Base-by-base conservation (phyloP, 2,329 filamentous ascomycete species). In the Cladosporium austrohemisphaericum region DNA sequence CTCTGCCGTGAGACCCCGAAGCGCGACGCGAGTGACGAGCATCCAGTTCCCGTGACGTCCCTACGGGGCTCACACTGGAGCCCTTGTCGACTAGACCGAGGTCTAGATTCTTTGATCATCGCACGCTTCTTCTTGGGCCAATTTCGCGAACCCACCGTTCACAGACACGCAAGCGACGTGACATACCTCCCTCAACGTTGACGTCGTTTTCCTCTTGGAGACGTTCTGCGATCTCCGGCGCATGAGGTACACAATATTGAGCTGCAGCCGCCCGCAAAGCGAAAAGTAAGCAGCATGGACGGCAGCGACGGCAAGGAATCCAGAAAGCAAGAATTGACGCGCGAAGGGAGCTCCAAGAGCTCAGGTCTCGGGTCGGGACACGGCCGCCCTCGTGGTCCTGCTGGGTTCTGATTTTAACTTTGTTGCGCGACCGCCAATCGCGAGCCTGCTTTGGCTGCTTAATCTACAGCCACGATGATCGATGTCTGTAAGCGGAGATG, bases 331-430 rank as follows among this genome's bases (percentile, higher is more conserved):
- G n/a, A n/a, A n/a, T n/a, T n/a, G n/a, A n/a, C n/a, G n/a, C n/a
- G n/a, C n/a, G n/a, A n/a, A n/a, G n/a, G n/a, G n/a, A n/a, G n/a
- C n/a, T n/a, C n/a, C n/a, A 16, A 8, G n/a, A 11, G 37, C 37
- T 40, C 13, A 40, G 37, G 37, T 40, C 37, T 40, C 37, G 37
- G 37, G 23, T 40, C 37, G 37, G 37, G 37, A 23, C 20, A 18
- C 37, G 37, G 32, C 32, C 36, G 36, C 20, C 37, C 37, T 40
- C 37, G 37, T 40, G 37, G 37, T 26, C 37, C 16, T 40, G 37
- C 37, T 40, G 23, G 37, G 37, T 28, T 40, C 28, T 35, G 6
- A 13, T 40, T 40, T 18, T 18, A 23, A 28, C 36, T 35, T 18
- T 35, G 32, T 9, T 6, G 11, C 3, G 32, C 16, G 32, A n/a